Evolutionary conservation across 2,329 filamentous ascomycete genomes (phyloP), one percentile per base, ranked within the genome.

Genomic region (Colletotrichum phormii): DNA sequence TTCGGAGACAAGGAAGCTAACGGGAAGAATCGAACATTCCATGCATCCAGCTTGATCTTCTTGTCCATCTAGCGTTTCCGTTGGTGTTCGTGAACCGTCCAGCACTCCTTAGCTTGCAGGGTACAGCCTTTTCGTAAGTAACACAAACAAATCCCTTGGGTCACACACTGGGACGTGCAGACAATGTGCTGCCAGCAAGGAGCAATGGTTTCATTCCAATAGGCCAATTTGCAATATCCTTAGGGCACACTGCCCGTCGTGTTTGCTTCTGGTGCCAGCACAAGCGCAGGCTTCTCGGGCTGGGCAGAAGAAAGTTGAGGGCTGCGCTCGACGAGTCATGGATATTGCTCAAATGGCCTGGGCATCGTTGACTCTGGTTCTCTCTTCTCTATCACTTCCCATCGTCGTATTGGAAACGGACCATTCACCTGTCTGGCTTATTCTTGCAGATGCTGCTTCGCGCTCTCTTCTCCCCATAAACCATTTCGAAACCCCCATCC

Each of bases 281-380:
- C 9, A 61, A 46, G 42, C 46, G 37, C 37, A 22, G 13, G 42
- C 13, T 13, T 26, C 12, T 33, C 2, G 12, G 18, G 37, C 35
- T 64, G 33, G 42, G 37, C 13, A 33, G 60, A 29, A 15, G 15
- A 31, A 13, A 26, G 55, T 31, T 24, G 33, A 58, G 46, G 29
- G 7, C 18, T 65, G 46, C 37, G 51, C 59, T 58, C 22, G 55
- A 46, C 70, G 59, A 72, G 70, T 70, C 65, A 72, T 72, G 60
- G 51, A 54, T 55, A 4, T 55, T 29, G 42, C 26, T 55, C 54
- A 46, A 66, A 49, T 18, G 35, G 49, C 53, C 62, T 64, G 49
- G 49, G 49, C 49, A 22, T 51, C 11, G 24, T 51, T 26, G 42
- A 51, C 37, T 22, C 58, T 13, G 29, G 33, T 62, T 51, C 42